A percentile compares a stretch with the other conserved stretches of the same genome.
phyloP scores from a whole-genome alignment of 768 basidiomycete species.

The Nidula microcarpa region DNA sequence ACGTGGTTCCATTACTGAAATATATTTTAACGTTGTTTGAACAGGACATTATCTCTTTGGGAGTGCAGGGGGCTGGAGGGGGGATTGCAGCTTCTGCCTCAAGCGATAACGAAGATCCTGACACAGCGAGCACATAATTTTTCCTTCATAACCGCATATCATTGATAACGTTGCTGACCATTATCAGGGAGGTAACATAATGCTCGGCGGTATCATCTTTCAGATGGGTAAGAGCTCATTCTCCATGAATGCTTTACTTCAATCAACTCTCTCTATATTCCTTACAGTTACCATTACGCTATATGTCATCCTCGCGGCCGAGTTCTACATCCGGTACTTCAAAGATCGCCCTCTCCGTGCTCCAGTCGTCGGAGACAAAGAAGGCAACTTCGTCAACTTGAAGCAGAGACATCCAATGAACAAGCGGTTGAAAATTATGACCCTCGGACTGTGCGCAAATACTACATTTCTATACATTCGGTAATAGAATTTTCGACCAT shows the following conservation, averaged over 20 bases:
- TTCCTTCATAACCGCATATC: not conserved
- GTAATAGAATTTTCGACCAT: slow-evolving; percentile 14
- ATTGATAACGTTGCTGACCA: not conserved
- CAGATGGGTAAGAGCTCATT: slow-evolving; percentile 27
- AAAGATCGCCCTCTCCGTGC: not conserved
- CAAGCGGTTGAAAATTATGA: slow-evolving; percentile 22
- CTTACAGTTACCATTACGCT: slow-evolving; percentile 34
- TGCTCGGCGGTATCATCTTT: slow-evolving; percentile 47
- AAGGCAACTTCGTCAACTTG: slow-evolving; percentile 18
- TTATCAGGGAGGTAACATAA: slow-evolving; percentile 23
- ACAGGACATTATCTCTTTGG: slow-evolving; percentile 54
- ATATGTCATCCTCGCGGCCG: slow-evolving; percentile 36
- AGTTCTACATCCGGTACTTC: slow-evolving; percentile 39
- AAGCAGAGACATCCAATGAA: slow-evolving; percentile 1
- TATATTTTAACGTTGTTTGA: not conserved
- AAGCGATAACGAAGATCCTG: slow-evolving; percentile 7
- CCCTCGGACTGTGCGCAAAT: slow-evolving; percentile 25
- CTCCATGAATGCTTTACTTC: not conserved
- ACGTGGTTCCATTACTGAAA: not conserved
- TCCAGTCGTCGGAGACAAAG: slow-evolving; percentile 9
- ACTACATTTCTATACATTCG: slow-evolving; percentile 48
- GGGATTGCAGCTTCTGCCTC: slow-evolving; percentile 43
- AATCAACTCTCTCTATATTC: not conserved
- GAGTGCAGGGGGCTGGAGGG: slow-evolving; percentile 64
- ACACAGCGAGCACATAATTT: slow-evolving; percentile 2